phyloP scores from a whole-genome alignment of 441 rosid species.

The Erodium texanum region DNA sequence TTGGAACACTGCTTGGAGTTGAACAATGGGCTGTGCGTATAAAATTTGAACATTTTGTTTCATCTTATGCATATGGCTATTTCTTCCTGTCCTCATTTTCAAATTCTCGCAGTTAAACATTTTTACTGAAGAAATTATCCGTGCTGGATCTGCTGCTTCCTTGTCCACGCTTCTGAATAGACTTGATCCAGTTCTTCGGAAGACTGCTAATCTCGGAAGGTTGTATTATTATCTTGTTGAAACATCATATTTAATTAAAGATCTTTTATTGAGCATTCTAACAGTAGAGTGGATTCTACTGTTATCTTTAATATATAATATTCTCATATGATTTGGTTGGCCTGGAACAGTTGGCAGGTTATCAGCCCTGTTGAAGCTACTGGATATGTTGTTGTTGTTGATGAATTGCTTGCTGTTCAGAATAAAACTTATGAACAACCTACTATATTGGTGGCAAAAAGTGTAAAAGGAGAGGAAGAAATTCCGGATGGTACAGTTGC shows the following conservation, averaged over 20 bases:
- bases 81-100: conserved; percentile 12
- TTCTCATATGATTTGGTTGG: conserved; percentile 27
- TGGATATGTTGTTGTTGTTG: conserved; percentile 78
- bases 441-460: conserved; percentile 80
- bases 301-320: conserved; percentile 13
- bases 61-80: conserved; percentile 8
- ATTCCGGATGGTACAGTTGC: conserved; percentile 96
- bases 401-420: conserved; percentile 80
- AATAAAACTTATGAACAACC: conserved; percentile 68
- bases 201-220: conserved; percentile 96
- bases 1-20: conserved; percentile 83
- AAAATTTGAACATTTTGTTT: conserved; percentile 7
- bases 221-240: conserved; percentile 17
- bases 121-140: conserved; percentile 92
- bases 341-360: conserved; percentile 88
- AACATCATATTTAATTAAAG: neutral
- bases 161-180: conserved; percentile 78
- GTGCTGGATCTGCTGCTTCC: conserved; percentile 97
- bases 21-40: conserved; percentile 79
- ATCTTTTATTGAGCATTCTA: conserved; percentile 11
- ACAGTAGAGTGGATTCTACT: conserved; percentile 1
- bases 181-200: conserved; percentile 94
- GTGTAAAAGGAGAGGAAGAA: conserved; percentile 98
- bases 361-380: conserved; percentile 87
- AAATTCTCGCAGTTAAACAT: conserved; percentile 51